Conservation (phyloP, 225 moss, liverwort and hornwort species). For the Ulota crispa region DNA sequence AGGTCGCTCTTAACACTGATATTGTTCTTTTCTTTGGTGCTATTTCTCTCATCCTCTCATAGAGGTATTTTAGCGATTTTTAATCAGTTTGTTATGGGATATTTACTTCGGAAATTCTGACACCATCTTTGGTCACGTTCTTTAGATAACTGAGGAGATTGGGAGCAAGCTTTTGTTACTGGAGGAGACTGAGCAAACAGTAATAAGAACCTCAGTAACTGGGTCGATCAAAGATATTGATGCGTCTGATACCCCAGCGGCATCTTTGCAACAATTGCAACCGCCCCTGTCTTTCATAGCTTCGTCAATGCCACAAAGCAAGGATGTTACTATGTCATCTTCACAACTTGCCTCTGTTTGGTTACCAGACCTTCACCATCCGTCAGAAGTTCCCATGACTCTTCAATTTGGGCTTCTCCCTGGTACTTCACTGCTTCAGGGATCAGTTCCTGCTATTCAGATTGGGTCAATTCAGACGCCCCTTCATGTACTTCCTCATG, state of each 20-base stretch:
- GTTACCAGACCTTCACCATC: constrained; percentile 55
- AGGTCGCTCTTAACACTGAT: background rate
- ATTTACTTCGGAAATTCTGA: constrained; percentile 16
- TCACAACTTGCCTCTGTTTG: constrained; percentile 56
- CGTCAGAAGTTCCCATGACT: constrained; percentile 63
- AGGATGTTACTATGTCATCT: constrained; percentile 33
- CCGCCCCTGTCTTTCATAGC: constrained; percentile 73
- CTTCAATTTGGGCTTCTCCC: constrained; percentile 90
- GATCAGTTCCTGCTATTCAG: constrained; percentile 89
- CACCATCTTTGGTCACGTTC: background rate
- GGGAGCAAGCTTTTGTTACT: constrained; percentile 38
- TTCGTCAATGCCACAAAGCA: constrained; percentile 54
- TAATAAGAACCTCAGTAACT: constrained; percentile 38
- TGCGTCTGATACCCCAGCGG: constrained; percentile 37
- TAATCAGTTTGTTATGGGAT: background rate
- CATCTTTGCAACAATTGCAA: constrained; percentile 46
- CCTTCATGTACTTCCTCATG: constrained; percentile 74
- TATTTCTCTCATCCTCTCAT: background rate
- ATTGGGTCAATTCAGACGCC: constrained; percentile 99
- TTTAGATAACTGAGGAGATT: constrained; percentile 42
- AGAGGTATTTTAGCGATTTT: background rate
- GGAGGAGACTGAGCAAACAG: constrained; percentile 44
- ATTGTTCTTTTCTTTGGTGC: background rate
- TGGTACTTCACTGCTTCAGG: constrained; percentile 65
- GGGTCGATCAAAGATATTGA: constrained; percentile 48